Base-by-base conservation (phyloP, 2,329 filamentous ascomycete species). In the Hirsutella minnesotensis region DNA sequence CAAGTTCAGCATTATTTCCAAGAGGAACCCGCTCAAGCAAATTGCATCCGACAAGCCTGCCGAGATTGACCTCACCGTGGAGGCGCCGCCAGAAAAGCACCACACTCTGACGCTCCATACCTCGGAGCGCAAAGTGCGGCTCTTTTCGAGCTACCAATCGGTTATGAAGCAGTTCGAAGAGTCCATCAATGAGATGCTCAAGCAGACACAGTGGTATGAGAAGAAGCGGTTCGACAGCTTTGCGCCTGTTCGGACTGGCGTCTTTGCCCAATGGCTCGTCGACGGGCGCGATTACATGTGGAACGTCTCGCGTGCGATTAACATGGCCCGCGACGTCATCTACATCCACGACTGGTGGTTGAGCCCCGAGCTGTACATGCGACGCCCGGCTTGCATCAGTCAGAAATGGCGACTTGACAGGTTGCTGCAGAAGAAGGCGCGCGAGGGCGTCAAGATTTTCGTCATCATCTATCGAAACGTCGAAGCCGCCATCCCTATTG, bases 341-440 rank as follows among this genome's bases (percentile, higher is more conserved):
- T 96, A 96, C 63, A 96, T 98, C 48, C 92, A 98, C 60, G 92
- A 96, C 62, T 98, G 92, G 92, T 98, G 92, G 92, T 67, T 98
- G 34, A 95, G 86, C 53, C 92, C 92, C 1, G 90, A 98, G 62
- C 68, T 98, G 37, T 98, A 98, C 66, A 82, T 96, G 80, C 79
- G 92, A 46, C 77, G 92, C 45, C 92, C 92, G 42, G 85, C 92
- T 20, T 88, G 86, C 38, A 95, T 96, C 63, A 95, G 89, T 57
- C 90, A 96, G 60, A 95, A 95, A 63, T 98, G 92, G 92, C 81
- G 92, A 42, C 74, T 98, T 8, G 92, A 98, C 63, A 77, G 92
- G 54, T 72, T 98, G 10, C 72, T 98, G n/a, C 86, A 95, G 60
- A 81, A 81, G 51, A 98, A 96, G 61, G 92, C 92, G 1, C 77